Evolutionary conservation across 495 filamentous ascomycete genomes (phyloP).

Genomic region (Talaromyces stipitatus): DNA sequence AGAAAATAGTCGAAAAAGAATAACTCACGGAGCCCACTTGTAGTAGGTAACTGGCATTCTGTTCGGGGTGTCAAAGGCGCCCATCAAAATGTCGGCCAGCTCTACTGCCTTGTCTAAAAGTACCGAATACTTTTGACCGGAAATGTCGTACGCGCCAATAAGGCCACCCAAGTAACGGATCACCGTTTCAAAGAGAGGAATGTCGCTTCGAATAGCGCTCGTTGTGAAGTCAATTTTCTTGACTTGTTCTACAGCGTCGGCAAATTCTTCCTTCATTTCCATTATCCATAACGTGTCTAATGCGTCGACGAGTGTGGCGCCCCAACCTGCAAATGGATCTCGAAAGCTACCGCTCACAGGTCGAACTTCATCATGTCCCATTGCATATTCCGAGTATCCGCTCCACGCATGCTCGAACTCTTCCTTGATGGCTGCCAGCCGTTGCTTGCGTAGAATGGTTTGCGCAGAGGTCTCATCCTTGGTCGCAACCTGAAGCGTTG

Average conservation of each 20-base stretch:
- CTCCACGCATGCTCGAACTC: constrained; percentile 69
- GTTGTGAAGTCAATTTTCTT: constrained; percentile 86
- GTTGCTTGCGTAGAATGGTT: constrained; percentile 53
- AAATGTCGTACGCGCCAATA: constrained; percentile 75
- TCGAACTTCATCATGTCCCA: constrained; percentile 70
- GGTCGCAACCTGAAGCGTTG: constrained; percentile 68
- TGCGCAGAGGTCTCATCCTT: constrained; percentile 51
- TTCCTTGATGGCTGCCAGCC: constrained; percentile 55
- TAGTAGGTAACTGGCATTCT: constrained; percentile 89
- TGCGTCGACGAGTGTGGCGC: constrained; percentile 86
- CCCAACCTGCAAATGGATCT: constrained; percentile 91
- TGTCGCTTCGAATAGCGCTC: constrained; percentile 48
- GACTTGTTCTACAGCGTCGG: constrained; percentile 71
- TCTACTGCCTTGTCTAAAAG: constrained; percentile 84
- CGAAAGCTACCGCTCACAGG: constrained; percentile 53
- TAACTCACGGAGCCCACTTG: constrained; percentile 65
- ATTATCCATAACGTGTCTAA: constrained; percentile 96
- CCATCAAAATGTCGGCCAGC: constrained; percentile 81
- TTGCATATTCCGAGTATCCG: constrained; percentile 66
- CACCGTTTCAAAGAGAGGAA: constrained; percentile 79
- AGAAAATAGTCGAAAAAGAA: not conserved
- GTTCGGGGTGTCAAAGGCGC: constrained; percentile 94
- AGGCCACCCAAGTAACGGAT: constrained; percentile 84
- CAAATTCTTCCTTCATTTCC: constrained; percentile 82
- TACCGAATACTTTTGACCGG: constrained; percentile 55